Conservation (phyloP, 1,284 basidiomycete species). For the Cryptococcus depauperatus region DNA sequence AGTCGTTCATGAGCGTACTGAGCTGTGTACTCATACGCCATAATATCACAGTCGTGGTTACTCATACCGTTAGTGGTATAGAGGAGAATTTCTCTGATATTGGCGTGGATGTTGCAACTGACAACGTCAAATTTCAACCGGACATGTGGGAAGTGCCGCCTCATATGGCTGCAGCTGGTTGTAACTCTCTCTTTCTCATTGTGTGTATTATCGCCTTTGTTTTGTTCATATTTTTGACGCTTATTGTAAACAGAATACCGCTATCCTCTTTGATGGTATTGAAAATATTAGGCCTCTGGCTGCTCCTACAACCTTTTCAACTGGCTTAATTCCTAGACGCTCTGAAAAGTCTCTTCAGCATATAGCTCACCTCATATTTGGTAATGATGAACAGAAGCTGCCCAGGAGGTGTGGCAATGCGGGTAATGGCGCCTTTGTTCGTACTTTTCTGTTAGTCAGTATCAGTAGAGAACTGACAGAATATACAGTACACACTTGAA, state of each 20-base stretch:
- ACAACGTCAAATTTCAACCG: slow-evolving; percentile 13
- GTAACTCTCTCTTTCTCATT: slow-evolving; percentile 25
- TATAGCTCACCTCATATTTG: slow-evolving; percentile 20
- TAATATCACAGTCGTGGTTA: background rate
- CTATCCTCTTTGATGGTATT: slow-evolving; percentile 29
- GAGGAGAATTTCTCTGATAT: slow-evolving; percentile 11
- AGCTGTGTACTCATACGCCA: no score
- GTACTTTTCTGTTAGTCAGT: slow-evolving; percentile 4
- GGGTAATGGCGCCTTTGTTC: slow-evolving; percentile 32
- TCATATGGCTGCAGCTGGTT: slow-evolving; percentile 16
- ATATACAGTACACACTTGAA: slow-evolving; percentile 22
- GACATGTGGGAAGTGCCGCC: slow-evolving; percentile 16
- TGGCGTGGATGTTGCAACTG: slow-evolving; percentile 5
- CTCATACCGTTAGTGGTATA: slow-evolving; percentile 24
- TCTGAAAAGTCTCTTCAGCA: slow-evolving; percentile 19
- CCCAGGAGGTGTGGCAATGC: slow-evolving; percentile 24
- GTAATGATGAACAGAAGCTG: slow-evolving; percentile 7
- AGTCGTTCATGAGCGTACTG: slow-evolving; percentile 7
- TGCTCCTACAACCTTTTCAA: background rate
- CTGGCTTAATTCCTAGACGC: background rate
- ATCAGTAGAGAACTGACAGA: background rate
- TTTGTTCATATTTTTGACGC: background rate
- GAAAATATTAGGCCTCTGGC: slow-evolving; percentile 12
- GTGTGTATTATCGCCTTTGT: slow-evolving; percentile 13
- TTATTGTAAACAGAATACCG: slow-evolving; percentile 23